A percentile compares a stretch with the other conserved stretches of the same genome.
These are phyloP conservation scores for Akanthomyces uredinophilus DNA, from an alignment of 2,329 filamentous ascomycete species.

Conservation along the genomic window DNA sequence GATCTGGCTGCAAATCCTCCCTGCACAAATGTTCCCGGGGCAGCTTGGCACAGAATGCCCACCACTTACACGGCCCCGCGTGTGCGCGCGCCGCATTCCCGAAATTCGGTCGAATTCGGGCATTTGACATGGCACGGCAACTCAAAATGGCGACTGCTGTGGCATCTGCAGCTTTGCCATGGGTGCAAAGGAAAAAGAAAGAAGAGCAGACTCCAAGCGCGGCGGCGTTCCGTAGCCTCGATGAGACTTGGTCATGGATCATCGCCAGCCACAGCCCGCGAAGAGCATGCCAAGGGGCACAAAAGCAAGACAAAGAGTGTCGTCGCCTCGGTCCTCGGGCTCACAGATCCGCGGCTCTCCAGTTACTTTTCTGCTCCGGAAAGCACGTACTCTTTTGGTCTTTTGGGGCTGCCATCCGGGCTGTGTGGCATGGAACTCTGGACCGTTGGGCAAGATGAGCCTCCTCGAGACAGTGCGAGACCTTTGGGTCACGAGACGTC, in stretches of 20 bases:
- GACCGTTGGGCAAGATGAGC: background rate
- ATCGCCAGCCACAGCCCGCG: background rate
- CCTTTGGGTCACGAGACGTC: background rate
- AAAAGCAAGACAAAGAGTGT: background rate
- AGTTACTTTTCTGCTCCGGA: too few relatives aligned
- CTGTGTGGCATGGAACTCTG: too few relatives aligned
- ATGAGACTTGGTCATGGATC: background rate
- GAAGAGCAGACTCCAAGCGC: background rate
- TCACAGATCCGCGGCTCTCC: too few relatives aligned
- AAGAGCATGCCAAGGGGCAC: background rate
- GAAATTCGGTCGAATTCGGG: background rate
- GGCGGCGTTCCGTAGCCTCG: background rate
- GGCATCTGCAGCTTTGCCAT: background rate
- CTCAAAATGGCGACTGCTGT: background rate
- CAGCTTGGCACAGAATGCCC: background rate
- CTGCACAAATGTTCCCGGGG: background rate
- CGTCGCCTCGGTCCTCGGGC: background rate
- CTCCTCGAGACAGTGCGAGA: background rate
- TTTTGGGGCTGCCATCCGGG: too few relatives aligned
- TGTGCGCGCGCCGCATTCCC: background rate
- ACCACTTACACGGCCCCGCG: background rate
- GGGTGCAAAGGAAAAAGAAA: background rate
- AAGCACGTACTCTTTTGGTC: too few relatives aligned
- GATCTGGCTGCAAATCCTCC: background rate
- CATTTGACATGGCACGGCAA: background rate